A percentile compares a stretch with the other conserved stretches of the same genome.
These are phyloP conservation scores for Cryptomeria japonica DNA, from an alignment of 75 land plant species.

Conservation along the genomic window DNA sequence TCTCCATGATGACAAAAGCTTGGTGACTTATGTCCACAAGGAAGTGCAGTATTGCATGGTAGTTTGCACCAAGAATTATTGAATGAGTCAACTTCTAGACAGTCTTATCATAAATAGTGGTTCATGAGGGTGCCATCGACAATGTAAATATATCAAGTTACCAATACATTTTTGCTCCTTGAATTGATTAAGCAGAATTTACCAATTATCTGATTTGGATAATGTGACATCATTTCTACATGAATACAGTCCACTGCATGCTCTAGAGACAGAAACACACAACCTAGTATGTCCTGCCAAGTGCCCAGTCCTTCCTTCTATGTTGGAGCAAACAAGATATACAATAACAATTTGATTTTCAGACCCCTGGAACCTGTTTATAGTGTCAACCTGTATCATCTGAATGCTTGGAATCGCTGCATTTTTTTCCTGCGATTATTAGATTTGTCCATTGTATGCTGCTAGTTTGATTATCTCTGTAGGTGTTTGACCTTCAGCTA, in stretches of 20 bases:
- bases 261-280: constrained; percentile 11
- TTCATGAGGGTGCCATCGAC: constrained; percentile 9
- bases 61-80: neutral
- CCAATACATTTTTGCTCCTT: neutral
- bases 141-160: constrained; percentile 4
- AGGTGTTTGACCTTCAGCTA: constrained; percentile 17
- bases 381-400: too few species aligned
- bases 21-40: too few species aligned
- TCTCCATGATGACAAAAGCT: too few species aligned
- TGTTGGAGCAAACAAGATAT: too few species aligned
- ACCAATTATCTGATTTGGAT: neutral
- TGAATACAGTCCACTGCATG: neutral
- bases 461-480: constrained; percentile 19
- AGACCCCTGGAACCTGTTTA: too few species aligned
- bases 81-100: neutral
- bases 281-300: neutral
- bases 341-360: too few species aligned
- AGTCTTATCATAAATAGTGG: neutral
- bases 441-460: constrained; percentile 26
- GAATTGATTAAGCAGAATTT: neutral
- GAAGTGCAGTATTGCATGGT: too few species aligned
- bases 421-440: too few species aligned
- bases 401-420: too few species aligned
- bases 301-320: too few species aligned
- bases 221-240: neutral